These are phyloP conservation scores for Epichloe glyceriae DNA, from an alignment of 2,329 filamentous ascomycete species.

Conservation along the genomic window DNA sequence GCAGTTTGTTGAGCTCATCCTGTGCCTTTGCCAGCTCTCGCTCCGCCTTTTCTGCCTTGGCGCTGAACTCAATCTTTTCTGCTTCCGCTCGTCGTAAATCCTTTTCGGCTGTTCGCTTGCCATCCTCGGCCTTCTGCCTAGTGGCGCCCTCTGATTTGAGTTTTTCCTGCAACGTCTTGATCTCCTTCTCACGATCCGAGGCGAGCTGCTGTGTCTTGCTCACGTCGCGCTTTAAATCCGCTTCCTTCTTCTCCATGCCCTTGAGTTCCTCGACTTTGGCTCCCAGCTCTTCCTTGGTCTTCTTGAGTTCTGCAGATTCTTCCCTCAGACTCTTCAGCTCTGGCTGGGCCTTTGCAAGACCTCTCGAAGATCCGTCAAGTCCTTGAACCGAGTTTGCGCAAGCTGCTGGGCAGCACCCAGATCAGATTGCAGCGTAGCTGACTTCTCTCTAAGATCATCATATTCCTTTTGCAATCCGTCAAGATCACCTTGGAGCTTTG, in stretches of 20 bases:
- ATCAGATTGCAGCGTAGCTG: constrained; percentile 63
- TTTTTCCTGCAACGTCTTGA: constrained; percentile 67
- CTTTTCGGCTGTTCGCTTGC: constrained; percentile 57
- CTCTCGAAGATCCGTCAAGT: constrained; percentile 68
- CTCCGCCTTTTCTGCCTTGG: constrained; percentile 56
- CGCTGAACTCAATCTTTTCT: constrained; percentile 65
- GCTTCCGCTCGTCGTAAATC: constrained; percentile 67
- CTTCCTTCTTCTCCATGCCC: constrained; percentile 69
- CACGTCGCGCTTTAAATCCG: constrained; percentile 66
- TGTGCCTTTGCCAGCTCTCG: constrained; percentile 59
- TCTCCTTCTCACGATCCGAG: constrained; percentile 63
- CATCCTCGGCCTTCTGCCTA: constrained; percentile 65
- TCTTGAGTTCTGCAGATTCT: constrained; percentile 64
- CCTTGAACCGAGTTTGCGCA: constrained; percentile 77
- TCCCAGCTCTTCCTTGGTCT: constrained; percentile 60
- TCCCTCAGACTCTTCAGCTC: constrained; percentile 69
- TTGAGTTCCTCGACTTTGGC: constrained; percentile 47
- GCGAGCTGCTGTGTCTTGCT: constrained; percentile 55
- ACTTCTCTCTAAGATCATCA: constrained; percentile 58
- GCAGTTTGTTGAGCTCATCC: constrained; percentile 58
- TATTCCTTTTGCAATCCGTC: constrained; percentile 39
- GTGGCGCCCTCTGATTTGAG: constrained; percentile 60
- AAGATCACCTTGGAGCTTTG: constrained; percentile 49
- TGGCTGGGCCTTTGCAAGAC: constrained; percentile 69
- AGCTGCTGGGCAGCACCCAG: constrained; percentile 76